Evolutionary conservation across 148 eudicot genomes (phyloP), one percentile per base, ranked within the genome.

Genomic region (Rhododendron vialii): DNA sequence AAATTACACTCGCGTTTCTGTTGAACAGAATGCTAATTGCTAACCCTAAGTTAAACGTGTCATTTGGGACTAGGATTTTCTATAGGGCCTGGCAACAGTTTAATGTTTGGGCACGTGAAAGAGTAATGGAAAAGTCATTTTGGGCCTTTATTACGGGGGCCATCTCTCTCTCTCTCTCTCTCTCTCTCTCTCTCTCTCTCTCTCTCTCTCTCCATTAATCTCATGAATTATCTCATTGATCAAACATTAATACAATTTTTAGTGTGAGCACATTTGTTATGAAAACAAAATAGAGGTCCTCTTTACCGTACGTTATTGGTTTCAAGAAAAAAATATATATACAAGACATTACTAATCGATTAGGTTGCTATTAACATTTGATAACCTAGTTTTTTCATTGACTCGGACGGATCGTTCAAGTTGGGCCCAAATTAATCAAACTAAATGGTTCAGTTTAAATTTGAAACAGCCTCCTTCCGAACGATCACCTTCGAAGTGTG

Each of bases 21-120:
- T 4, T 26, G 38, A 80, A 50, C 33, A n/a, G 7, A 48, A 48
- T 43, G 36, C 2, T 41, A 13, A 43, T 24, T 61, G 36, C 4
- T 61, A 61, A 82, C 5, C 84, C 22, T n/a, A 41, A 82, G 74
- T 38, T 41, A 82, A 82, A 82, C 84, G 73, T 82, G 84, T 82
- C 74, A 71, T n/a, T 53, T 48, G 61, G 82, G 43, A 28, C 36
- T 51, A 28, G 24, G 11, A 18, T 33, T 81, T 51, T 30, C 38
- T 33, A 59, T 43, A 30, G 45, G 24, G 30, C 15, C 38, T 7
- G 84, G 75, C 35, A 82, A 82, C 75, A 82, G 22, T 59, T 82
- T 15, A 61, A 63, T 41, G 74, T n/a, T 41, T 20, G 33, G 75
- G 76, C 53, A 82, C 84, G 84, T 82, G 84, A 41, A 82, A 63